Base-by-base conservation (phyloP, 306 rosid genomes). In the Datisca glomerata region DNA sequence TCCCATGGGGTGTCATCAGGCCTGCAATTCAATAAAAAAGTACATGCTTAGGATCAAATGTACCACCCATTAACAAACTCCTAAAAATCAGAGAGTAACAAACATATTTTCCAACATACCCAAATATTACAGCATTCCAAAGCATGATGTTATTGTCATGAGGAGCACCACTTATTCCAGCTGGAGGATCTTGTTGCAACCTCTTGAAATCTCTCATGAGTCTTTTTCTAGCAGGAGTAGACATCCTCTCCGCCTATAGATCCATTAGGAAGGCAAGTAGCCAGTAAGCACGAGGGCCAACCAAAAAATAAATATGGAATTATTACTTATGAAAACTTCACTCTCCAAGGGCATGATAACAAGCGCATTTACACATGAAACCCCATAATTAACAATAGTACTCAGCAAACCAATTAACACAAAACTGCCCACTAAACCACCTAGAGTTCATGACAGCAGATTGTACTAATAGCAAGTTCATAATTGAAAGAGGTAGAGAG, bases 1-100 rank as follows among this genome's bases (percentile, higher is more conserved):
- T 87, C 97, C 97, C 97, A 87, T 1, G 93, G 93, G 27, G 94
- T 87, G 65, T 87, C 97, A 71, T 82, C 94, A 2, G 97, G 97
- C 55, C 97, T 87, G 85, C 47, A 74, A 63, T 51, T 48, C 27
- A 57, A 53, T 8, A 60, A 56, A 13, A 41, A 41, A 67, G 28
- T 17, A 8, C 34, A 36, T 32, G 24, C 58, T 64, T 28, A 57
- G 54, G 49, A 18, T 24, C 39, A 18, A 25, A n/a, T n/a, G 47
- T 25, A 39, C 24, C 21, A 27, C 46, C 12, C 3, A 16, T 23
- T 25, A 7, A 17, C 32, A 31, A 28, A 31, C n/a, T 31, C 36
- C 9, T 31, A 31, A 14, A 31, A 12, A 3, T 31, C n/a, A n/a
- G n/a, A 31, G 3, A 11, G n/a, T 5, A 1, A 31, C n/a, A 31